Evolutionary conservation across 305 asterid genomes (phyloP).

Genomic region (Fraxinus platypoda): DNA sequence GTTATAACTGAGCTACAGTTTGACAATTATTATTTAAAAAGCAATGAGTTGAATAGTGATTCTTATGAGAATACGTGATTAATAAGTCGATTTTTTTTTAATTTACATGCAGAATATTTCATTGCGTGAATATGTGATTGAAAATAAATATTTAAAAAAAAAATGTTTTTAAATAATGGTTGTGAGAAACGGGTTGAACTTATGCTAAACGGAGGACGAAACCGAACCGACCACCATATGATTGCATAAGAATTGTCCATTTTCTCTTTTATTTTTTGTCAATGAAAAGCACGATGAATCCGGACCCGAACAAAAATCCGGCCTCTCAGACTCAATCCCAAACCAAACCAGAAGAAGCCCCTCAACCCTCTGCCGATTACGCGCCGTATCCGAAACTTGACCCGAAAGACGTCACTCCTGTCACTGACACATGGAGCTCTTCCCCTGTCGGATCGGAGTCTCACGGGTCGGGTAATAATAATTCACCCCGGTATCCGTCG

Average conservation of each 20-base stretch:
- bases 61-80: no score
- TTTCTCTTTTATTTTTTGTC: background rate
- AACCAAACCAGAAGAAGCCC: constrained; percentile 19
- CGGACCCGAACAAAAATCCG: constrained; percentile 25
- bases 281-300: constrained; percentile 16
- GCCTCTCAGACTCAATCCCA: constrained; percentile 21
- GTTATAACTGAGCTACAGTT: no score
- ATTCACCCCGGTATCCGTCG: constrained; percentile 24
- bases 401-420: constrained; percentile 62
- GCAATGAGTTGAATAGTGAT: no score
- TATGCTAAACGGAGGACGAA: background rate
- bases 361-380: constrained; percentile 44
- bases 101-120: no score
- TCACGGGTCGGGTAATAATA: constrained; percentile 8
- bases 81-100: no score
- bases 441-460: constrained; percentile 37
- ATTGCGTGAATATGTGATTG: no score
- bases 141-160: no score
- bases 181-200: no score
- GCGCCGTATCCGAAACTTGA: constrained; percentile 83
- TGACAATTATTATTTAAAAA: no score
- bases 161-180: no score
- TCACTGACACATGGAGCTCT: constrained; percentile 54
- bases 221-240: background rate
- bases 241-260: background rate